Base-by-base conservation (phyloP, 2,329 filamentous ascomycete species). In the Hypoxylon sp. region DNA sequence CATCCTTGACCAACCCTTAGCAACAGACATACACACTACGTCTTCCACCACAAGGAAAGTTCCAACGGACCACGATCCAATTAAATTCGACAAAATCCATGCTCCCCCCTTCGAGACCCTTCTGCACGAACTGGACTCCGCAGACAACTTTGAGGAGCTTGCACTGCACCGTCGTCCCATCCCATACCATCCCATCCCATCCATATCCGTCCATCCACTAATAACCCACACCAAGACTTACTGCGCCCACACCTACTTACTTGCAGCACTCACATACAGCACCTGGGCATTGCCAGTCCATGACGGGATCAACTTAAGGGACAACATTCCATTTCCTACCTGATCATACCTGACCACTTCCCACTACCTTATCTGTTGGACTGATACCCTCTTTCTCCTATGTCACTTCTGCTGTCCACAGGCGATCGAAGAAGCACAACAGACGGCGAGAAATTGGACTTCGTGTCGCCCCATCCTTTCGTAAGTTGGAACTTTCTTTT, bases 331-430 rank as follows among this genome's bases (percentile, higher is more conserved):
- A 60, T 70, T 69, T 69, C 63, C 61, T 70, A 70, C 69, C 69
- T 68, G 64, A 71, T 69, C 64, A 61, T 71, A 72, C 70, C 67
- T 72, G 42, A 70, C 49, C 25, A 57, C 31, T 50, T 30, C n/a
- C 35, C 22, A 37, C 22, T 49, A 59, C 13, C 22, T 25, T 30
- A 61, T 37, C 50, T 55, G 30, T 51, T 53, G 46, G n/a, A 33
- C 57, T 30, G n/a, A 44, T 40, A 50, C n/a, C 17, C 46, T 51
- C 10, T 40, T 35, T 37, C 11, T 58, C 11, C 20, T 44, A 20
- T 44, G 17, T 20, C 7, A 44, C 40, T 44, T 44, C 7, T 20
- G 14, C 17, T 7, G 40, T 3, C 40, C 40, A 44, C 17, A 44
- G 14, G 11, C 8, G 40, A 22, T 17, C 37, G n/a, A 8, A 10